A percentile compares a stretch with the other conserved stretches of the same genome.
These are phyloP conservation scores for Stachybotrys echinatus DNA, from an alignment of 2,329 filamentous ascomycete genomes.

Conservation along the genomic window DNA sequence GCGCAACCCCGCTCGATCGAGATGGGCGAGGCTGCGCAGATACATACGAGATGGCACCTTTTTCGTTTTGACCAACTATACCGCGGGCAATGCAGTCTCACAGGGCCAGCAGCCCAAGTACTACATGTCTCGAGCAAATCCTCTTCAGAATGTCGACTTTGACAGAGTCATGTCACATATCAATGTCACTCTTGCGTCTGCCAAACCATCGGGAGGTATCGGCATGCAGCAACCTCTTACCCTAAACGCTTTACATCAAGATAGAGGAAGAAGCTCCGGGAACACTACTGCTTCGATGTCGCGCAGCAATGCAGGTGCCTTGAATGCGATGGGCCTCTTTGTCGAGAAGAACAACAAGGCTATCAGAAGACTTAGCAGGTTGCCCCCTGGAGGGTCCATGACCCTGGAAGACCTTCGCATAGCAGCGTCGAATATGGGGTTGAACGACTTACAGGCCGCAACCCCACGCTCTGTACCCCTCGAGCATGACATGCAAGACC, in stretches of 20 bases:
- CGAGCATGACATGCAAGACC: no score
- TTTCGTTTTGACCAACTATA: constrained; percentile 39
- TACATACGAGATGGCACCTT: constrained; percentile 45
- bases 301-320: neutral
- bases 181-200: constrained; percentile 6
- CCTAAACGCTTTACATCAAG: constrained; percentile 1
- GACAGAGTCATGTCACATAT: constrained; percentile 13
- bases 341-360: constrained; percentile 2
- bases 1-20: constrained; percentile 43
- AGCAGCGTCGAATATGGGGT: neutral
- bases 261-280: neutral
- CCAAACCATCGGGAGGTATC: neutral
- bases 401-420: constrained; percentile 1
- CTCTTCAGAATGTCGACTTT: constrained; percentile 11
- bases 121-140: constrained; percentile 9
- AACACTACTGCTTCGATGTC: neutral
- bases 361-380: neutral
- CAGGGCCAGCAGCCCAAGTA: constrained; percentile 4
- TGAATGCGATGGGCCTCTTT: neutral
- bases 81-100: constrained; percentile 6
- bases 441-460: neutral
- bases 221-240: neutral
- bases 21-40: constrained; percentile 45
- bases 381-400: neutral
- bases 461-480: no score